Evolutionary conservation across 768 basidiomycete species (phyloP), one percentile per base, ranked within the genome.

Genomic region (Mycena galopus): DNA sequence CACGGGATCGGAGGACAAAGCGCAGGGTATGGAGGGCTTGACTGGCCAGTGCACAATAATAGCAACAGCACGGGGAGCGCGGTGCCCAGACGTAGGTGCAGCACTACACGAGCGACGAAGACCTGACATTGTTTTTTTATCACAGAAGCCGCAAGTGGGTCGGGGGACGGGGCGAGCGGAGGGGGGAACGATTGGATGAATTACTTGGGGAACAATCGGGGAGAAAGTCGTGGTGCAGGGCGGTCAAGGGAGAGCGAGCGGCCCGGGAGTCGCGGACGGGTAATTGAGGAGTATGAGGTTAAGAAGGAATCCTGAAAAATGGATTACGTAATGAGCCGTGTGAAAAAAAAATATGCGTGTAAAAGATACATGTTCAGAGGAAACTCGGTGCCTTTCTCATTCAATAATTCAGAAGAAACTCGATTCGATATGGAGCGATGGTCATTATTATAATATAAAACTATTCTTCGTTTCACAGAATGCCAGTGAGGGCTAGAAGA

Each of bases 21-120:
- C 21, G 1, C 68, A 19, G 19, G 29, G 27, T 74, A 71, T 16
- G 35, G 51, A 23, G 73, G 74, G 21, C 63, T 75, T 14, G 71
- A 75, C 62, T 75, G 74, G 74, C 74, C 74, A 17, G 74, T 75
- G 66, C 73, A 75, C n/a, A n/a, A n/a, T 37, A 69, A 51, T 21
- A 59, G 32, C 42, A 71, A 35, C 57, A 65, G 29, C 21, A 42
- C 30, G 6, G 63, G 58, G 21, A 44, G 69, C 14, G 69, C 42
- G 57, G 33, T 65, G 25, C 65, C 53, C 16, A 29, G 71, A 27
- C 71, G 71, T 72, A 67, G 9, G 71, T 67, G 29, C 5, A n/a
- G 1, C 11, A 21, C 23, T 25, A 19, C 23, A n/a, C 42, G 32
- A 19, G 8, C 12, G 19, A 29, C 32, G 3, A 56, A 17, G 6